Conservation (phyloP, 106 monocot genomes). For the Dendrobium catenatum region DNA sequence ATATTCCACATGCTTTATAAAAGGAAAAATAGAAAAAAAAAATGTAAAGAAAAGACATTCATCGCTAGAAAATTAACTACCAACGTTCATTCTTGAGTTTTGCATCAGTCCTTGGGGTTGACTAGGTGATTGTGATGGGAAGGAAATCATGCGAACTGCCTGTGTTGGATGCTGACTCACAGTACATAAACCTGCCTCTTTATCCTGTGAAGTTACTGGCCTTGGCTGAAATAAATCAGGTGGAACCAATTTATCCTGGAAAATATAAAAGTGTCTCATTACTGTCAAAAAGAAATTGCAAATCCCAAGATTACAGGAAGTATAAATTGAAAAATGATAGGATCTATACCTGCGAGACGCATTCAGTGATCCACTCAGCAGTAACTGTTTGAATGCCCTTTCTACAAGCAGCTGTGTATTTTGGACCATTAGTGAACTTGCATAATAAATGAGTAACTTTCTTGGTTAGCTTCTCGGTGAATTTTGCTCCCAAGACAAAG, state of each 20-base stretch:
- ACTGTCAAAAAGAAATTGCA: background rate
- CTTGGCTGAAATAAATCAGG: constrained; percentile 66
- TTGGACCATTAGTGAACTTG: constrained; percentile 81
- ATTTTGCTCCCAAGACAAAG: constrained; percentile 71
- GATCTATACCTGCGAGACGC: constrained; percentile 50
- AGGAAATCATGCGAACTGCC: constrained; percentile 42
- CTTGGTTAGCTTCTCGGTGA: constrained; percentile 57
- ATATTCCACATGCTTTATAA: background rate
- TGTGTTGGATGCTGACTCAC: constrained; percentile 81
- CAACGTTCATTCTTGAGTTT: constrained; percentile 14
- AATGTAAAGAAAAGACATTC: background rate
- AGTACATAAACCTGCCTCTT: constrained; percentile 72
- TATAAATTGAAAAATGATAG: background rate
- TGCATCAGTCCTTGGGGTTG: constrained; percentile 17
- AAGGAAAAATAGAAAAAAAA: background rate
- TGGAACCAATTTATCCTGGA: constrained; percentile 65
- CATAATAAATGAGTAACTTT: constrained; percentile 91
- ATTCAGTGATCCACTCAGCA: constrained; percentile 88
- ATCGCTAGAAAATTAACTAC: constrained; percentile 20
- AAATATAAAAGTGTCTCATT: background rate
- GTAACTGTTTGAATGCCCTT: constrained; percentile 71
- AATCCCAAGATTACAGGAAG: background rate
- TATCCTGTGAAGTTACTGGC: constrained; percentile 57
- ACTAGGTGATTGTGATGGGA: constrained; percentile 28
- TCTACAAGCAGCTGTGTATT: constrained; percentile 78